Base-by-base conservation (phyloP, 371 early-diverging fungal genomes). In the Mucor saturninus region DNA sequence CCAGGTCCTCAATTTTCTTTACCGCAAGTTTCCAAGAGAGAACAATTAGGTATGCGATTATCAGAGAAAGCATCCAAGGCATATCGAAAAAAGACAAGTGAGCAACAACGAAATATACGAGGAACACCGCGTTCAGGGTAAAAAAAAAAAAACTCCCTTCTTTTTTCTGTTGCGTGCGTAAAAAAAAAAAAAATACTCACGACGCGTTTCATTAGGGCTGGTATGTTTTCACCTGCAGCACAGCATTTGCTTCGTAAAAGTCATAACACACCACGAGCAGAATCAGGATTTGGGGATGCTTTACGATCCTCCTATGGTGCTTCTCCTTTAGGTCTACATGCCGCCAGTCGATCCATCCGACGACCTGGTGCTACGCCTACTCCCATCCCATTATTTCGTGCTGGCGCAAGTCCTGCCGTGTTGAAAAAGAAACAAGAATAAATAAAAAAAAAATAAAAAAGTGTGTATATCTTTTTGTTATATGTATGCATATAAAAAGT, bases 21-120 rank as follows among this genome's bases (percentile, higher is more conserved):
- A 35, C 89, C 89, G 6, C 79, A 83, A 31, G 83, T 87, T 13
- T 88, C 90, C 0, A 72, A 77, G 32, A 73, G 92, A 9, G 92
- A 92, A 40, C 67, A 83, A 58, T 54, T 91, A n/a, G 88, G 84
- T 4, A 85, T 86, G 65, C 76, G 74, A 30, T 61, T 91, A 7
- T 80, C 88, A 2, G 90, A 89, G 56, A 83, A 83, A 61, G 89
- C 89, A 10, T 85, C 84, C 4, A 82, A 83, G 59, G 83, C 84
- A 4, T 77, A 80, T 71, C 64, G 84, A 13, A 79, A 75, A 63
- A 68, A 73, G 55, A 67, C 65, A 2, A 61, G 10, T 7, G 77
- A 74, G 55, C 45, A 56, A 15, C 59, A 60, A 37, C 52, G 65
- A 49, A 15, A 28, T 5, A 42, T 59, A 1, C 59, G 59, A 54